Conservation (phyloP, 129 eudicot genomes). For the Tagetes erecta region DNA sequence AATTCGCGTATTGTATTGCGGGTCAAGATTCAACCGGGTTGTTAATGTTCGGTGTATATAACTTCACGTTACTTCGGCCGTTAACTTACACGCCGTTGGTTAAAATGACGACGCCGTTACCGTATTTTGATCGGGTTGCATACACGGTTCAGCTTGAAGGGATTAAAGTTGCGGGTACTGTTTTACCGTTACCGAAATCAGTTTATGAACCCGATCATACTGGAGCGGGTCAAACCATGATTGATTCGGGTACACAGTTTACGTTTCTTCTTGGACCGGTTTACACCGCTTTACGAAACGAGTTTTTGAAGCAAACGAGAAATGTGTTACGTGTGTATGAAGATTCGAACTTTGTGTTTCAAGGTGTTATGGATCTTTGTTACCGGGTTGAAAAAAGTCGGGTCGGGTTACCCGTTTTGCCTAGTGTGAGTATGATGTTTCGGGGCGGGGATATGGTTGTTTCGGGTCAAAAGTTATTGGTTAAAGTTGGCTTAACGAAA, state of each 20-base stretch:
- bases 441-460: constrained; percentile 77
- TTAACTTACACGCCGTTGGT: constrained; percentile 70
- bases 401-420: constrained; percentile 51
- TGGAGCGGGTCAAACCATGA: constrained; percentile 95
- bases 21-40: constrained; percentile 72
- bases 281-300: constrained; percentile 62
- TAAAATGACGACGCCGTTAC: constrained; percentile 60
- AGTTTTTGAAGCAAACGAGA: constrained; percentile 59
- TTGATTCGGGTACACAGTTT: constrained; percentile 88
- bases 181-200: constrained; percentile 72
- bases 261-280: constrained; percentile 75
- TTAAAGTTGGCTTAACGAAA: constrained; percentile 49
- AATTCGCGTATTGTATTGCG: constrained; percentile 83
- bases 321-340: constrained; percentile 55
- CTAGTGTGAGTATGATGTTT: constrained; percentile 70
- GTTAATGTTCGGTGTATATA: constrained; percentile 58
- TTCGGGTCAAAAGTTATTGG: constrained; percentile 55
- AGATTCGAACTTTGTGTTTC: constrained; percentile 73
- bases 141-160: constrained; percentile 82
- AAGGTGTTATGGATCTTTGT: constrained; percentile 91
- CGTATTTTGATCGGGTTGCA: constrained; percentile 72
- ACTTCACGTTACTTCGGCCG: constrained; percentile 51
- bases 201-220: constrained; percentile 76
- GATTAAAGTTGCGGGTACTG: constrained; percentile 55
- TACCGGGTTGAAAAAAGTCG: constrained; percentile 50